A percentile compares a stretch with the other conserved stretches of the same genome.
phyloP scores from a whole-genome alignment of 768 basidiomycete genomes.

The Neoboletus brunneissimus region DNA sequence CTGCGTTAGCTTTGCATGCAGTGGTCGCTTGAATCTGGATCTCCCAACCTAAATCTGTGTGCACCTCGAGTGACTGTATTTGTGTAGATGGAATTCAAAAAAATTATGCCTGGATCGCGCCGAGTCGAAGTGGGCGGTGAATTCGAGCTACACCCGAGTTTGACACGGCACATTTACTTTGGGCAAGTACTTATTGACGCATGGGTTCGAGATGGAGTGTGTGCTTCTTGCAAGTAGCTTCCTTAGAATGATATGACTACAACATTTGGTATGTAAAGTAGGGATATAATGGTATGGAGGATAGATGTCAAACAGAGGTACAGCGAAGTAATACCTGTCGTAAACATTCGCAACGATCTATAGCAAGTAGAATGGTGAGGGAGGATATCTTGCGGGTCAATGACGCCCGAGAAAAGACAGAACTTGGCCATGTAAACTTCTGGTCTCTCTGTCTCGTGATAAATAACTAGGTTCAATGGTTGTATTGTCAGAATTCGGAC shows the following conservation, averaged over 20 bases:
- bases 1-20: neutral
- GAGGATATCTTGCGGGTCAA: constrained; percentile 8
- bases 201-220: too few species aligned
- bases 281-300: constrained; percentile 6
- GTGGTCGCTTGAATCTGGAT: neutral
- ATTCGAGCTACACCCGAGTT: too few species aligned
- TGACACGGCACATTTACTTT: too few species aligned
- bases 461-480: constrained; percentile 1
- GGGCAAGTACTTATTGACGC: too few species aligned
- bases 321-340: neutral
- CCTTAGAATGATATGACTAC: constrained; percentile 8
- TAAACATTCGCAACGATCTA: constrained; percentile 4
- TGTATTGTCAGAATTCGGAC: constrained; percentile 1
- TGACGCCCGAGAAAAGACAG: constrained; percentile 13
- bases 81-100: neutral
- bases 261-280: constrained; percentile 16
- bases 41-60: neutral
- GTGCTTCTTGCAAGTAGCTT: too few species aligned
- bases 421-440: constrained; percentile 3
- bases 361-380: neutral
- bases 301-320: constrained; percentile 1
- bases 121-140: neutral
- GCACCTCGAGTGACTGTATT: neutral
- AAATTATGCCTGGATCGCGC: neutral
- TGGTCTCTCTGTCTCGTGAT: constrained; percentile 4